Evolutionary conservation across 2,329 filamentous ascomycete genomes (phyloP), one percentile per base, ranked within the genome.

Genomic region (Exophiala oligosperma): DNA sequence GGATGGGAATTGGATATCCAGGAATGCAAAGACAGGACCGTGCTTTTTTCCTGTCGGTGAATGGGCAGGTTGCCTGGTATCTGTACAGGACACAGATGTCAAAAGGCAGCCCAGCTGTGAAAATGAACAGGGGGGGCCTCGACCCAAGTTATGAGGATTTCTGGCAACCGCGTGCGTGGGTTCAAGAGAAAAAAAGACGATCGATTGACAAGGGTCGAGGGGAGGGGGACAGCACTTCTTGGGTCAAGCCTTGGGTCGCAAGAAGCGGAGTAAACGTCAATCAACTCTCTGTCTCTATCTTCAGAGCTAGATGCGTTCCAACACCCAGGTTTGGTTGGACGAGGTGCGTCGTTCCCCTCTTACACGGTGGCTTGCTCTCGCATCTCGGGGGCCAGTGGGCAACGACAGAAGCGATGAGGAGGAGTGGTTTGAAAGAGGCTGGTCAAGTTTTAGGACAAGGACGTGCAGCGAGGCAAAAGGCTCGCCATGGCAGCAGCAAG

Each of bases 51-150:
- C 32, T 47, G 47, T 49, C 29, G n/a, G 28, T 53, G 41, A 43
- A 46, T 46, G 47, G 21, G 41, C 50, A 49, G 3, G 55, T 23
- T 17, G 17, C 41, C 32, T 9, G 32, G 8, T 35, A 35, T 35
- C 32, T 35, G 32, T 11, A 35, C 32, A 35, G 24, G 24, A 29
- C 12, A 46, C 28, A 24, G 28, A 28, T 51, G 48, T 53, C 49
- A 51, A 56, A 51, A 56, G 38, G 11, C 21, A 35, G 55, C 43
- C 17, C 49, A 49, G 51, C 52, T 47, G 48, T 54, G 53, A 56
- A 24, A 32, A 40, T 17, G 17, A 17, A 17, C 17, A 17, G 17
- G 17, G 17, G 17, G 53, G 48, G 49, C 38, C 52, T 52, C 17
- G 53, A 43, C 49, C 48, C 53, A 47, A 11, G 35, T 29, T 46